Conservation (phyloP, 306 rosid genomes). For the Hippophae rhamnoides region DNA sequence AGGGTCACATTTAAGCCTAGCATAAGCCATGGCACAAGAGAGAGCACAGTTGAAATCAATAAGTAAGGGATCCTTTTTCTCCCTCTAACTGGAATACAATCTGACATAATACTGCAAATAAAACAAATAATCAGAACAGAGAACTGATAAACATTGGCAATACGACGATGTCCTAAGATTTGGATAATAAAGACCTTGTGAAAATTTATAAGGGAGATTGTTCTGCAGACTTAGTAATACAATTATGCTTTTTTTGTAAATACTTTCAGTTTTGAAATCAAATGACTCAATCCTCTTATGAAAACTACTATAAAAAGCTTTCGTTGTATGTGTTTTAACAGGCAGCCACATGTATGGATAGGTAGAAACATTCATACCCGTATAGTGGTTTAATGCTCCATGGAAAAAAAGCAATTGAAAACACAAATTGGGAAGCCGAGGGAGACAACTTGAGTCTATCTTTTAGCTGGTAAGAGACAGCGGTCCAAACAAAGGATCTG, state of each 20-base stretch:
- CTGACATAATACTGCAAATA: constrained; percentile 63
- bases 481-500: constrained; percentile 85
- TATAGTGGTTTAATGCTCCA: constrained; percentile 87
- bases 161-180: background rate
- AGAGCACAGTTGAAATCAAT: constrained; percentile 62
- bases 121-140: constrained; percentile 20
- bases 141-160: constrained; percentile 8
- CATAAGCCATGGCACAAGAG: constrained; percentile 70
- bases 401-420: constrained; percentile 66
- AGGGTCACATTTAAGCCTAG: constrained; percentile 43
- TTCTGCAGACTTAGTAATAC: too few species aligned
- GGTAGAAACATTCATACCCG: constrained; percentile 45
- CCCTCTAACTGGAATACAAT: constrained; percentile 78
- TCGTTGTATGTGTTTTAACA: too few species aligned
- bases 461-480: constrained; percentile 79
- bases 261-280: too few species aligned
- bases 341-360: background rate
- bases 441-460: constrained; percentile 67
- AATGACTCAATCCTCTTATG: too few species aligned
- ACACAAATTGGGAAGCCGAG: constrained; percentile 71
- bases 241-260: too few species aligned
- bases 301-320: too few species aligned
- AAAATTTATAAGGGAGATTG: too few species aligned
- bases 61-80: constrained; percentile 75
- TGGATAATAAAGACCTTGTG: too few species aligned